These are phyloP conservation scores for Ceratocystis huliohia DNA, from an alignment of 2,329 filamentous ascomycete genomes.

Conservation along the genomic window DNA sequence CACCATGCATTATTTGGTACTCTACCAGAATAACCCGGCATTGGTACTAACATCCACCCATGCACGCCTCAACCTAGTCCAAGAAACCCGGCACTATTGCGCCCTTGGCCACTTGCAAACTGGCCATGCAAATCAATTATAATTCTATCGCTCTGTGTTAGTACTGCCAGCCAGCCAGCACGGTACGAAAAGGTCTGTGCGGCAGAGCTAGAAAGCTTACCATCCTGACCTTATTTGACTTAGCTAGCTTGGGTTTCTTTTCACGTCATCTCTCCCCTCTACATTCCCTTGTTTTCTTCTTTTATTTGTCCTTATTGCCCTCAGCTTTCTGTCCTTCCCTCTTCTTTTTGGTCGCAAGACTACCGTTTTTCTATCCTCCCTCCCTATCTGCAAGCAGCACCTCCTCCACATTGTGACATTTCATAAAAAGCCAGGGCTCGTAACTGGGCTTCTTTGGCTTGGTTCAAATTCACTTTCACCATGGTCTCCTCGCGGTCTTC, in stretches of 20 bases:
- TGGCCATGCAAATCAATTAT: not conserved
- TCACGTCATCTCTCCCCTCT: not conserved
- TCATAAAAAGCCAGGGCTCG: not conserved
- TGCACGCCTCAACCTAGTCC: not conserved
- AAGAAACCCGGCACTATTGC: not conserved
- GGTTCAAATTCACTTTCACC: not conserved
- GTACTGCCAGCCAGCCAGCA: not conserved
- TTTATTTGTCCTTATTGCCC: not conserved
- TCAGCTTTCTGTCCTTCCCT: not conserved
- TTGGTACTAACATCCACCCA: not conserved
- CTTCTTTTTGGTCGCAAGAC: not conserved
- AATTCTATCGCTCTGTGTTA: not conserved
- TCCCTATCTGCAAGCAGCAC: not conserved
- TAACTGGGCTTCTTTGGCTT: conserved; percentile 7
- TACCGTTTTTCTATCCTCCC: not conserved
- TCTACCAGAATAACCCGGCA: not conserved
- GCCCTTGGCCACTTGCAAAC: not conserved
- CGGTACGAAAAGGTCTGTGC: not conserved
- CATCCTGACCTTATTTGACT: not conserved
- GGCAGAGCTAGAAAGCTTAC: not conserved
- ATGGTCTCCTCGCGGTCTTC: conserved; percentile 15
- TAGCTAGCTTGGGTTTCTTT: not conserved
- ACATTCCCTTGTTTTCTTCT: not conserved
- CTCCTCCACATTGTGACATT: not conserved
- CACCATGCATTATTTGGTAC: not conserved